phyloP scores from a whole-genome alignment of 2,329 filamentous ascomycete species.

The Pyricularia grisea region DNA sequence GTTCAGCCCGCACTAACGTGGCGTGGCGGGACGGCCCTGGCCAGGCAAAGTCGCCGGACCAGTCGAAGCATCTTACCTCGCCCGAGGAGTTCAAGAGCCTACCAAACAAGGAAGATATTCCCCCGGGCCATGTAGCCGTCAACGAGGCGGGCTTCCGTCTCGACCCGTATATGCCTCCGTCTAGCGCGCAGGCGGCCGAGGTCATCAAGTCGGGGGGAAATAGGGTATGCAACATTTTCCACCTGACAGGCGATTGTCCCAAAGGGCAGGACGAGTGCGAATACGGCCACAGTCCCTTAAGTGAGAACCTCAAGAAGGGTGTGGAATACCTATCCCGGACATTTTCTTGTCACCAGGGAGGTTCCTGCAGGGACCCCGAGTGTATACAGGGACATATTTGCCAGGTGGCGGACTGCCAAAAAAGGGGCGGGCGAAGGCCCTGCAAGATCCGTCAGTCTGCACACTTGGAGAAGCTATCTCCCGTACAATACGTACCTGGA shows the following conservation, averaged over 20 bases:
- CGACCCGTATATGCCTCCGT: background rate
- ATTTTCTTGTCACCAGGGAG: constrained; percentile 7
- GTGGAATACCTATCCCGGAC: background rate
- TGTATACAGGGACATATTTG: constrained; percentile 22
- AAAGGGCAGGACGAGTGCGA: background rate
- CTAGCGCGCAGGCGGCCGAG: background rate
- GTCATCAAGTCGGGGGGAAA: background rate
- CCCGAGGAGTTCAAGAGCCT: background rate
- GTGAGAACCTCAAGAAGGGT: background rate
- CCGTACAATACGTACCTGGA: background rate
- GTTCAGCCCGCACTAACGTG: background rate
- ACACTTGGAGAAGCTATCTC: background rate
- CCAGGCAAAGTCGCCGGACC: background rate
- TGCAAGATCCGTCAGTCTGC: constrained; percentile 14
- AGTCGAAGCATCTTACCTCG: background rate
- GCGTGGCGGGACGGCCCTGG: background rate
- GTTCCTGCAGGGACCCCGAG: constrained; percentile 20
- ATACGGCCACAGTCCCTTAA: background rate
- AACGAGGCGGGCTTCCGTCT: background rate
- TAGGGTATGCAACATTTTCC: background rate
- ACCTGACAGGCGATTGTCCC: background rate
- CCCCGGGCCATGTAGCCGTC: background rate
- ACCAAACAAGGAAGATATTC: background rate
- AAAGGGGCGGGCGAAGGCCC: constrained; percentile 19
- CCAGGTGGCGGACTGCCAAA: constrained; percentile 19